Percentiles rank a stretch among this genome's conserved stretches.
Conservation (phyloP, 371 early-diverging fungal genomes). For the Paraphysoderma sedebokerense region DNA sequence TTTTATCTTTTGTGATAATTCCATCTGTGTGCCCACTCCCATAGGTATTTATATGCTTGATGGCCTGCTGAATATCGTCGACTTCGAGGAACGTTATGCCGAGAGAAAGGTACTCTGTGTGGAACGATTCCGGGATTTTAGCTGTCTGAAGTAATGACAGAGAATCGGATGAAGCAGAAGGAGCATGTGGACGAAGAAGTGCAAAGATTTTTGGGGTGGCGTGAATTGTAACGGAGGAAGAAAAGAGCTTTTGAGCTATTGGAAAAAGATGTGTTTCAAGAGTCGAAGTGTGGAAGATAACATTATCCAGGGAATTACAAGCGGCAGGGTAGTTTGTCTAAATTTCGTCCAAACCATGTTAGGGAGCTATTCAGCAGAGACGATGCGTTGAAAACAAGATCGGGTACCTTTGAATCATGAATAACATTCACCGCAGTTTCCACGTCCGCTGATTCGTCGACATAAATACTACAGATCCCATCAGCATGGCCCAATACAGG, state of each 20-base stretch:
- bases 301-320: slow-evolving; percentile 78
- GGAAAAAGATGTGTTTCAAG: no score
- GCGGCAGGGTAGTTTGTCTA: slow-evolving; percentile 87
- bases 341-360: neutral
- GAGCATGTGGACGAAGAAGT: no score
- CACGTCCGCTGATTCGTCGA: slow-evolving; percentile 65
- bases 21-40: slow-evolving; percentile 89
- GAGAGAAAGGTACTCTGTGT: slow-evolving; percentile 78
- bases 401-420: slow-evolving; percentile 70
- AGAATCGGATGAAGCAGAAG: no score
- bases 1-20: slow-evolving; percentile 65
- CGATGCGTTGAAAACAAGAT: slow-evolving; percentile 1
- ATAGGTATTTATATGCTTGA: slow-evolving; percentile 77
- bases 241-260: no score
- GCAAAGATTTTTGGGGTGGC: no score
- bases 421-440: slow-evolving; percentile 52
- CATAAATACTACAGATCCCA: slow-evolving; percentile 78
- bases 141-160: no score
- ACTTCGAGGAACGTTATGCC: slow-evolving; percentile 72
- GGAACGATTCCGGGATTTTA: slow-evolving; percentile 35
- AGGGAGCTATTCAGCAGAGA: neutral
- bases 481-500: slow-evolving; percentile 98
- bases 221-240: no score
- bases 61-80: slow-evolving; percentile 51
- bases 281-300: slow-evolving; percentile 6